Evolutionary conservation across 2,329 filamentous ascomycete genomes (phyloP).

Genomic region (Fusarium bactridioides): DNA sequence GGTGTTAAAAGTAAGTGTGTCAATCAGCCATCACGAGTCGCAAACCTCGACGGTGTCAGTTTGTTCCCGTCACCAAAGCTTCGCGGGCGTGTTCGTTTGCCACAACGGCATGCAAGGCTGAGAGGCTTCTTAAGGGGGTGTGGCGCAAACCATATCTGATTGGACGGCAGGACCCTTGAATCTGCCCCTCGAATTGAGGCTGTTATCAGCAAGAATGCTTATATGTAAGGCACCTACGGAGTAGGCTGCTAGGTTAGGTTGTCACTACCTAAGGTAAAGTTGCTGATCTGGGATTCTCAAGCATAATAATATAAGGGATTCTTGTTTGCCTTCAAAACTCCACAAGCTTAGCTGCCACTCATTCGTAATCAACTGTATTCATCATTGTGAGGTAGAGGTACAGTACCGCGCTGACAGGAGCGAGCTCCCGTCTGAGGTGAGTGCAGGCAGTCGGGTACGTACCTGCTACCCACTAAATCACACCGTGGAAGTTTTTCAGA

Average conservation of each 20-base stretch:
- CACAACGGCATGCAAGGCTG: constrained; percentile 26
- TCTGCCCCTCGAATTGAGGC: constrained; percentile 20
- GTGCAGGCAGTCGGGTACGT: constrained; percentile 34
- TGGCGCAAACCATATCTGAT: constrained; percentile 11
- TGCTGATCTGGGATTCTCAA: too few relatives aligned
- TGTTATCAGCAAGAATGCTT: not conserved
- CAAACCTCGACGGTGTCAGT: constrained; percentile 20
- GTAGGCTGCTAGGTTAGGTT: not conserved
- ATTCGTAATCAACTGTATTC: not conserved
- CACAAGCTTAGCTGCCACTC: not conserved
- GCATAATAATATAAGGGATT: not conserved
- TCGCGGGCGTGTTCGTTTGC: not conserved
- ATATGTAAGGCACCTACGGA: not conserved
- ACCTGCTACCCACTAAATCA: constrained; percentile 37
- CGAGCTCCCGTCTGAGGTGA: not conserved
- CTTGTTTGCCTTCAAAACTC: not conserved
- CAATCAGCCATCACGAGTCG: constrained; percentile 29
- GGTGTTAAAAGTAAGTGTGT: constrained; percentile 1
- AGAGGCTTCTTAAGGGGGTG: constrained; percentile 3
- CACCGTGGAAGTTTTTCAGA: constrained; percentile 41
- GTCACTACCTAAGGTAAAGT: not conserved
- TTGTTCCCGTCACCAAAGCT: not conserved
- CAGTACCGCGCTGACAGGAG: not conserved
- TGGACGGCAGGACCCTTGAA: constrained; percentile 7
- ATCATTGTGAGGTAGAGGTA: not conserved